These are phyloP conservation scores for Exophiala sideris DNA, from an alignment of 2,329 filamentous ascomycete genomes.

Conservation along the genomic window DNA sequence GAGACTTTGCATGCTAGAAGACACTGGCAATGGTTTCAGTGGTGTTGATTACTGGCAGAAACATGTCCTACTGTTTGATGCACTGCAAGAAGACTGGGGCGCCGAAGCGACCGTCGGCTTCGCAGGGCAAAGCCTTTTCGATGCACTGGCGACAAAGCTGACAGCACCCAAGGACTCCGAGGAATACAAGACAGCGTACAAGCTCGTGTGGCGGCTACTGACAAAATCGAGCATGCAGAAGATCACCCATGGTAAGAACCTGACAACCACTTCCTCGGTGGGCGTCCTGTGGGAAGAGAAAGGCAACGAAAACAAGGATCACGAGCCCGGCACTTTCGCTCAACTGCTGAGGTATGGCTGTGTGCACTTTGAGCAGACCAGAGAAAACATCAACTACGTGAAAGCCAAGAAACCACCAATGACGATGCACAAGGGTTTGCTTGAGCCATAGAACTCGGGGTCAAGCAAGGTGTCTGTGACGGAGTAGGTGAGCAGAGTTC, in stretches of 20 bases:
- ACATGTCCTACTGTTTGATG: slow-evolving; percentile 31
- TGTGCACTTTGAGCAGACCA: slow-evolving; percentile 32
- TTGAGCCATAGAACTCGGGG: slow-evolving; percentile 21
- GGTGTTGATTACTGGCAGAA: slow-evolving; percentile 32
- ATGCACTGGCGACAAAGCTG: slow-evolving; percentile 29
- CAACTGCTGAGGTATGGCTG: slow-evolving; percentile 32
- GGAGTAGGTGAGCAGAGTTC: not conserved
- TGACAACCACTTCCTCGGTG: slow-evolving; percentile 25
- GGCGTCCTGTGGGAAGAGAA: slow-evolving; percentile 31
- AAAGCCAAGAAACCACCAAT: slow-evolving; percentile 15
- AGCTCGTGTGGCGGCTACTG: slow-evolving; percentile 29
- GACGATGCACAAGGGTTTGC: slow-evolving; percentile 25
- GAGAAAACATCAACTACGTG: slow-evolving; percentile 18
- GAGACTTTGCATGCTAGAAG: slow-evolving; percentile 32
- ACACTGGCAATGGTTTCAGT: slow-evolving; percentile 33
- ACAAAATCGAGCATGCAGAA: slow-evolving; percentile 30
- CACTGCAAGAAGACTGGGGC: slow-evolving; percentile 26
- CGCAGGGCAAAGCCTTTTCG: slow-evolving; percentile 29
- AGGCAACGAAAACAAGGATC: slow-evolving; percentile 28
- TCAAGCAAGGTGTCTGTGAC: slow-evolving; percentile 1
- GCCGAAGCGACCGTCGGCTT: slow-evolving; percentile 31
- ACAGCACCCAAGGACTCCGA: slow-evolving; percentile 30
- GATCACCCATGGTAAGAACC: slow-evolving; percentile 31
- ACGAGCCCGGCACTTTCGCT: slow-evolving; percentile 32
- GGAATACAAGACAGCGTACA: slow-evolving; percentile 32